These are phyloP conservation scores for Neonectria ditissima DNA, from an alignment of 2,329 filamentous ascomycete genomes.

Conservation along the genomic window DNA sequence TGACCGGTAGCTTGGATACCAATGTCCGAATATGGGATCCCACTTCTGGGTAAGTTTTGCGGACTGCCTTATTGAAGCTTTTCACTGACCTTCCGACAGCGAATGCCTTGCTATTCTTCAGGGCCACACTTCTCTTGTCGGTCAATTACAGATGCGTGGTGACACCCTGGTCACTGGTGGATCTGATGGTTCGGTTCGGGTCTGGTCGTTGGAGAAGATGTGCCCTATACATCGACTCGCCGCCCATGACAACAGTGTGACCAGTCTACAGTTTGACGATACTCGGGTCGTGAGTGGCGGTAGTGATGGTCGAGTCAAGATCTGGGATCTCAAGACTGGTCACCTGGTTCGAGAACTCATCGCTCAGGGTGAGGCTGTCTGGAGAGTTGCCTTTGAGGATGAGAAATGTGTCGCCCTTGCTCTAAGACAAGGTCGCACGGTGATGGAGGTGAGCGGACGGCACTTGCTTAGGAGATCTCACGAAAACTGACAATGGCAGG, in stretches of 20 bases:
- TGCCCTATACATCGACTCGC: constrained; percentile 93
- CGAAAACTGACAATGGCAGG: constrained; percentile 64
- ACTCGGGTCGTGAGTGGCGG: constrained; percentile 95
- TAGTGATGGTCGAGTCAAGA: constrained; percentile 96
- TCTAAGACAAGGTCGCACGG: constrained; percentile 83
- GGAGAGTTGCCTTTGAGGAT: constrained; percentile 97
- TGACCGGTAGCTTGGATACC: constrained; percentile 95
- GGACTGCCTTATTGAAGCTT: not conserved
- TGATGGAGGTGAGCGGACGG: constrained; percentile 90
- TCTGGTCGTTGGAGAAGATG: constrained; percentile 94
- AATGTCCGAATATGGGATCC: constrained; percentile 98
- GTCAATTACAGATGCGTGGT: constrained; percentile 94
- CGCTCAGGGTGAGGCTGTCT: constrained; percentile 92
- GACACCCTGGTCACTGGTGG: constrained; percentile 96
- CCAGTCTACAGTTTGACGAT: constrained; percentile 96
- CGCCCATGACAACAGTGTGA: constrained; percentile 98
- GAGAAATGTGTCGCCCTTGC: constrained; percentile 98
- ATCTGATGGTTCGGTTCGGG: constrained; percentile 93
- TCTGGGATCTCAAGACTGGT: constrained; percentile 96
- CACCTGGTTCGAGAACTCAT: constrained; percentile 92
- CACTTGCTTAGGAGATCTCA: not conserved
- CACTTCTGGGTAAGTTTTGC: constrained; percentile 76
- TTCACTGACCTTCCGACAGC: constrained; percentile 55
- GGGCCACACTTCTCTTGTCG: constrained; percentile 95
- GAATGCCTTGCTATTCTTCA: constrained; percentile 92